Percentiles rank a stretch among this genome's conserved stretches.
These are phyloP conservation scores for Trichoderma koningiopsis DNA, from an alignment of 2,329 filamentous ascomycete genomes.

Conservation along the genomic window DNA sequence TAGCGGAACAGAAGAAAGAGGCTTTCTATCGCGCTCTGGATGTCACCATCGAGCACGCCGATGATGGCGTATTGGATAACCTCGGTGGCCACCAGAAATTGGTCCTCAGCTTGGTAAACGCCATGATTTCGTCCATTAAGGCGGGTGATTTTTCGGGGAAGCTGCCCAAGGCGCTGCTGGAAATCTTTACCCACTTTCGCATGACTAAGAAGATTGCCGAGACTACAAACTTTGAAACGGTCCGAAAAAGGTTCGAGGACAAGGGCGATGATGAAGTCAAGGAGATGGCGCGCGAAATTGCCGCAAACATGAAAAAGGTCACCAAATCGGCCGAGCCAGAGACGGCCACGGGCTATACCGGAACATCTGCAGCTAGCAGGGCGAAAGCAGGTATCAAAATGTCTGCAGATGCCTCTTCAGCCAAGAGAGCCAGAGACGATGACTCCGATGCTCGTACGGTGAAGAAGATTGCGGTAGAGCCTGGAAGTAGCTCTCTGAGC, in stretches of 20 bases:
- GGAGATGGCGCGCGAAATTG: constrained; percentile 60
- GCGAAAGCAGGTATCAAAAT: constrained; percentile 40
- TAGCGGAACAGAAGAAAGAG: constrained; percentile 49
- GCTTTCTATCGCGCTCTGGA: constrained; percentile 55
- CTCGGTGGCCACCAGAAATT: constrained; percentile 60
- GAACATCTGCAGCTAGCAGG: constrained; percentile 44
- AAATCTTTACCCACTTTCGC: constrained; percentile 63
- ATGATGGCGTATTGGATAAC: constrained; percentile 58
- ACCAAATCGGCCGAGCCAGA: constrained; percentile 40
- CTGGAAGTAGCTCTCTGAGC: constrained; percentile 41
- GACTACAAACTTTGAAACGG: constrained; percentile 66
- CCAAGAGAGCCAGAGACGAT: constrained; percentile 46
- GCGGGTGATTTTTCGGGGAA: constrained; percentile 55
- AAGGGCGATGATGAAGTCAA: constrained; percentile 68
- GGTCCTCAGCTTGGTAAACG: constrained; percentile 56
- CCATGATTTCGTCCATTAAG: constrained; percentile 57
- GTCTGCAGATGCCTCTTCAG: constrained; percentile 34
- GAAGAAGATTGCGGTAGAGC: constrained; percentile 49
- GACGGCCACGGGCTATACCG: constrained; percentile 42
- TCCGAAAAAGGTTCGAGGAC: constrained; percentile 64
- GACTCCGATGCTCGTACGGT: constrained; percentile 44
- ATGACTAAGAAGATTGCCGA: constrained; percentile 64
- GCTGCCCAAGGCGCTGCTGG: constrained; percentile 57
- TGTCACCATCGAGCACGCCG: constrained; percentile 56
- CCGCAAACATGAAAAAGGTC: constrained; percentile 49